Evolutionary conservation across 495 filamentous ascomycete genomes (phyloP).

Genomic region (Sabuloglossum arenarium): DNA sequence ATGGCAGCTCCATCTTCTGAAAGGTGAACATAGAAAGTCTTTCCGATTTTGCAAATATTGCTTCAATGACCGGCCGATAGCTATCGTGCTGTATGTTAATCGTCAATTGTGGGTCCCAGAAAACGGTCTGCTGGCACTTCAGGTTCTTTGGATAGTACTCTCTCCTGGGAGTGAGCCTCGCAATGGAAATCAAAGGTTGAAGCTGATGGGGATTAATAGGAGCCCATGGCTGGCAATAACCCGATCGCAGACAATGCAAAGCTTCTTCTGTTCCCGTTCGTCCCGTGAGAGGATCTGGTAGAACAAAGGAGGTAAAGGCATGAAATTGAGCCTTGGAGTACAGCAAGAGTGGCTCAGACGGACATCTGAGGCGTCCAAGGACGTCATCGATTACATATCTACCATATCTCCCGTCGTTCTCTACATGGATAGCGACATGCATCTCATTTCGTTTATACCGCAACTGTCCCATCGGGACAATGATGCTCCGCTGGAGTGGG

Average conservation of each 20-base stretch:
- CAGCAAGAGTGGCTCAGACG: neutral
- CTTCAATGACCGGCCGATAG: slow-evolving; percentile 19
- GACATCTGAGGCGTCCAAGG: neutral
- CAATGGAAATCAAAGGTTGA: neutral
- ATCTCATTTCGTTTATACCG: slow-evolving; percentile 5
- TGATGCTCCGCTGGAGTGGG: slow-evolving; percentile 13
- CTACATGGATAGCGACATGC: slow-evolving; percentile 17
- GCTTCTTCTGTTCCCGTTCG: slow-evolving; percentile 5
- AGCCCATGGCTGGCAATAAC: slow-evolving; percentile 1
- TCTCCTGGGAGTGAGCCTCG: neutral
- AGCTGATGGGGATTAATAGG: neutral
- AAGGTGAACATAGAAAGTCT: slow-evolving; percentile 15
- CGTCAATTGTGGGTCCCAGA: slow-evolving; percentile 16
- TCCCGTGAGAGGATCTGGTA: slow-evolving; percentile 4
- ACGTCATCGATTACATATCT: slow-evolving; percentile 14
- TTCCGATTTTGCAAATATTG: slow-evolving; percentile 22
- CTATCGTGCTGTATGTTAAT: slow-evolving; percentile 31
- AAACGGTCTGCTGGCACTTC: neutral
- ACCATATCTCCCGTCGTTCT: slow-evolving; percentile 13
- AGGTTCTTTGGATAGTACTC: slow-evolving; percentile 1
- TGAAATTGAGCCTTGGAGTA: slow-evolving; percentile 4
- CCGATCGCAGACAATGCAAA: neutral
- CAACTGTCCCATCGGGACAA: slow-evolving; percentile 10
- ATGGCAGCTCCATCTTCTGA: neutral
- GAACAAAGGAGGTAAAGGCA: slow-evolving; percentile 4